Evolutionary conservation across 768 basidiomycete genomes (phyloP).

Genomic region (Phaeolepiota aurea): DNA sequence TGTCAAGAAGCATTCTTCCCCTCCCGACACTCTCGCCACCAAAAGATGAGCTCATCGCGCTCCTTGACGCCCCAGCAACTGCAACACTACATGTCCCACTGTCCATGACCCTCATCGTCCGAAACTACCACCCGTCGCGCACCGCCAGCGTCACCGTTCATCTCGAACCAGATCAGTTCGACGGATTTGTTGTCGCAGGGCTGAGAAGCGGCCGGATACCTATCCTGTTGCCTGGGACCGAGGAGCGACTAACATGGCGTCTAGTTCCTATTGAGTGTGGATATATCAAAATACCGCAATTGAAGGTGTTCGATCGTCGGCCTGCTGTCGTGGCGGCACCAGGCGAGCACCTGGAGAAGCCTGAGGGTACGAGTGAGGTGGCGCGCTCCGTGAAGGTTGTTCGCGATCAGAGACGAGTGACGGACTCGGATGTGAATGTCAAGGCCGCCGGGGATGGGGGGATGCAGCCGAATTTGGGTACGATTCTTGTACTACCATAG

Average conservation of each 20-base stretch:
- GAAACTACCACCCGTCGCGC: constrained; percentile 56
- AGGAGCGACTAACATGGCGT: constrained; percentile 59
- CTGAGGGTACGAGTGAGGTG: constrained; percentile 35
- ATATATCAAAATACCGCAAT: constrained; percentile 47
- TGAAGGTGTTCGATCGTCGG: constrained; percentile 51
- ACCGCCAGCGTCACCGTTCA: constrained; percentile 66
- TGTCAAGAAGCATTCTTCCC: constrained; percentile 39
- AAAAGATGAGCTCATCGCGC: constrained; percentile 53
- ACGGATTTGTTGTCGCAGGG: constrained; percentile 80
- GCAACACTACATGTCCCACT: constrained; percentile 59
- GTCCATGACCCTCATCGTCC: constrained; percentile 45
- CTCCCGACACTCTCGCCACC: constrained; percentile 62
- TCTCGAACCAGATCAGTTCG: constrained; percentile 58
- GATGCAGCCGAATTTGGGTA: constrained; percentile 11
- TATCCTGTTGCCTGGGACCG: constrained; percentile 64
- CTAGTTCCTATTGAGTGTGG: constrained; percentile 74
- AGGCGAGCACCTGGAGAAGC: constrained; percentile 30
- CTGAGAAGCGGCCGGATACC: constrained; percentile 59
- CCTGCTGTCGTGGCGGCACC: constrained; percentile 20
- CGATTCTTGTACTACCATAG: constrained; percentile 29
- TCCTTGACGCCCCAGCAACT: constrained; percentile 52
- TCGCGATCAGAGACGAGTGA: constrained; percentile 21
- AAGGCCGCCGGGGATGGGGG: constrained; percentile 9
- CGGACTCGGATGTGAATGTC: constrained; percentile 5
- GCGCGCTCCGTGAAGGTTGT: constrained; percentile 49